Evolutionary conservation across 2,329 filamentous ascomycete species (phyloP).

Genomic region (Exophiala sp.): DNA sequence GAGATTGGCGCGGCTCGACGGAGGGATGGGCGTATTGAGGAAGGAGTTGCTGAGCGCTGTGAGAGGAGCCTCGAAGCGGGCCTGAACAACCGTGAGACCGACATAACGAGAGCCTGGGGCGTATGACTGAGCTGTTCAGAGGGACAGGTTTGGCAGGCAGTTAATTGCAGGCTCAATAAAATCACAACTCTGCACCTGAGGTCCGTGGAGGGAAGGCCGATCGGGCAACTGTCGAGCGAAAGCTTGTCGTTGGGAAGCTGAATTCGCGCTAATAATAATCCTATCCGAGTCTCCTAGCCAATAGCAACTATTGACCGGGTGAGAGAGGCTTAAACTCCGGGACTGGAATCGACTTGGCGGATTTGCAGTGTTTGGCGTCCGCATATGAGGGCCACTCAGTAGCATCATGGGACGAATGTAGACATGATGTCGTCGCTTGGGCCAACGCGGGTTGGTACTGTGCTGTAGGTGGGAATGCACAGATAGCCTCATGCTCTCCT

Average conservation of each 20-base stretch:
- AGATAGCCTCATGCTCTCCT: too few relatives aligned
- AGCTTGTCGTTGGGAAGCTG: conserved; percentile 3
- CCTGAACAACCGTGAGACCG: conserved; percentile 57
- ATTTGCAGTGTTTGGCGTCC: background rate
- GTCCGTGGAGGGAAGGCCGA: conserved; percentile 1
- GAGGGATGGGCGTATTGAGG: conserved; percentile 34
- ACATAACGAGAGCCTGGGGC: conserved; percentile 49
- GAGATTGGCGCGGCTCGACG: conserved; percentile 40
- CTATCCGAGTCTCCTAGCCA: too few relatives aligned
- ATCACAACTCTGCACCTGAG: background rate
- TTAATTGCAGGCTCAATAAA: conserved; percentile 20
- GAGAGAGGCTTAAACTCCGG: too few relatives aligned
- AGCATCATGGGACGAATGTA: background rate
- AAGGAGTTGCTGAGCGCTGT: conserved; percentile 41
- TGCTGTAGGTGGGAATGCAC: background rate
- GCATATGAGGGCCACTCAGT: background rate
- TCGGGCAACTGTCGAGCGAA: conserved; percentile 13
- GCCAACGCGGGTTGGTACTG: background rate
- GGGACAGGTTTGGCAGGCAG: conserved; percentile 37
- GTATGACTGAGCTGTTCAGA: too few relatives aligned
- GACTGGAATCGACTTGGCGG: too few relatives aligned
- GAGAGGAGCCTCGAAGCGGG: conserved; percentile 59
- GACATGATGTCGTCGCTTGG: background rate
- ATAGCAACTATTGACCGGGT: too few relatives aligned
- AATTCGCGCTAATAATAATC: background rate